Base-by-base conservation (phyloP, 257 asterid species). In the Solanum tarijense region DNA sequence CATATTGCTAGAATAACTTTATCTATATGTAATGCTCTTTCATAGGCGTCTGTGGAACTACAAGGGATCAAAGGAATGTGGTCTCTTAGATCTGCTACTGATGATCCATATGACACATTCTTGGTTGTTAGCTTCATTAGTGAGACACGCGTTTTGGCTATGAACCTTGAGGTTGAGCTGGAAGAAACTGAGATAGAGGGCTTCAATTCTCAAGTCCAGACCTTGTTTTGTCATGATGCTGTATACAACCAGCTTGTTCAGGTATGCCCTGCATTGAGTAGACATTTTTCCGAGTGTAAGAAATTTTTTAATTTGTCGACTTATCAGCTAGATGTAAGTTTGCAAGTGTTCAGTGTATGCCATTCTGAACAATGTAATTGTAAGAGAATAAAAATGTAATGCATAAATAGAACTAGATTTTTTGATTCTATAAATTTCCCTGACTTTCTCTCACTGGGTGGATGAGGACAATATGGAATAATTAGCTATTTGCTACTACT, bases 11-110 rank as follows among this genome's bases (percentile, higher is more conserved):
- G 38, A 48, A 48, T 52, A 82, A 82, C 31, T 29, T 48, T 11
- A 20, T 48, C 29, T 20, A 2, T 3, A 52, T 82, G 58, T 84
- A 60, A n/a, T 90, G 78, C 34, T 86, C 90, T 88, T 34, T 34
- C 79, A 25, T 87, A 96, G 99, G 99, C 99, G 73, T 94, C 99
- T 85, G 98, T 96, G 65, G 99, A 95, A 92, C 98, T 96, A 90
- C 99, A 96, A 91, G 99, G 99, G 87, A 96, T 96, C 89, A 96
- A 95, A 92, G 99, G 99, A 86, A 95, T 96, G 98, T 96, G 99
- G 99, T 95, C 99, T 48, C 72, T 96, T 87, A 90, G 96, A 89
- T 91, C 99, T 87, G 98, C 98, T 76, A 93, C 96, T 55, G 95
- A 96, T 90, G 98, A 96, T 95, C 94, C 93, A 9, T 91, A 93